These are phyloP conservation scores for Wallacemonas sp. DNA, from an alignment of 208 protist species.

Conservation along the genomic window DNA sequence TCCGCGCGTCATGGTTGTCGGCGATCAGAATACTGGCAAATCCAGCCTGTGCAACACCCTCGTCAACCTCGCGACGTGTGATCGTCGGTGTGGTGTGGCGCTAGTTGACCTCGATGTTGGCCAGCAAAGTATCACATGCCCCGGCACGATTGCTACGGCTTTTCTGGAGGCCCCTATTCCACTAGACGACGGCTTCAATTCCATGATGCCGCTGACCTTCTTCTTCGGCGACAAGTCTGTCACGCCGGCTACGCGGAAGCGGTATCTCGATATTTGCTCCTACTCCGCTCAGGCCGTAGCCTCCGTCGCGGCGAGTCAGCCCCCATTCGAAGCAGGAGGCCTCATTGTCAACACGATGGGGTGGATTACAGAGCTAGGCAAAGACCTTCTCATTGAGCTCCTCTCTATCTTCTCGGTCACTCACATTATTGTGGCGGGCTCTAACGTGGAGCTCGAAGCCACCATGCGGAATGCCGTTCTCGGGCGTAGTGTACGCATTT, in stretches of 20 bases:
- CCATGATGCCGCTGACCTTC: slow-evolving; percentile 73
- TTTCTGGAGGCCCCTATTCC: slow-evolving; percentile 66
- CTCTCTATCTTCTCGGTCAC: slow-evolving; percentile 76
- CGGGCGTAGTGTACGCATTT: slow-evolving; percentile 40
- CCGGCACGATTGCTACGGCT: slow-evolving; percentile 63
- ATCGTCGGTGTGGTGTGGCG: slow-evolving; percentile 40
- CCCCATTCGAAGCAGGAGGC: slow-evolving; percentile 60
- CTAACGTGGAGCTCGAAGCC: slow-evolving; percentile 53
- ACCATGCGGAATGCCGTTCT: slow-evolving; percentile 46
- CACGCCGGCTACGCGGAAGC: slow-evolving; percentile 50
- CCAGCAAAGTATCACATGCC: slow-evolving; percentile 68
- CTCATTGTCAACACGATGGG: slow-evolving; percentile 82
- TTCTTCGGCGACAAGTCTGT: slow-evolving; percentile 73
- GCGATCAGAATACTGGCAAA: slow-evolving; percentile 71
- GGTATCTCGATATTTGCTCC: slow-evolving; percentile 81
- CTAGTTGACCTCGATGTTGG: slow-evolving; percentile 77
- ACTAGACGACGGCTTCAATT: slow-evolving; percentile 70
- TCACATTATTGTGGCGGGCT: slow-evolving; percentile 73
- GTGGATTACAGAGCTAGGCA: slow-evolving; percentile 54
- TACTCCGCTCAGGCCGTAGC: slow-evolving; percentile 46
- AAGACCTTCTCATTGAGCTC: slow-evolving; percentile 66
- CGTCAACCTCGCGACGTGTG: slow-evolving; percentile 60
- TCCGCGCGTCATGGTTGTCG: slow-evolving; percentile 75
- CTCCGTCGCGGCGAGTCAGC: slow-evolving; percentile 44
- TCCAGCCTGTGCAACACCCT: slow-evolving; percentile 53